Base-by-base conservation (phyloP, 257 asterid species). In the Nicotiana tabacum region DNA sequence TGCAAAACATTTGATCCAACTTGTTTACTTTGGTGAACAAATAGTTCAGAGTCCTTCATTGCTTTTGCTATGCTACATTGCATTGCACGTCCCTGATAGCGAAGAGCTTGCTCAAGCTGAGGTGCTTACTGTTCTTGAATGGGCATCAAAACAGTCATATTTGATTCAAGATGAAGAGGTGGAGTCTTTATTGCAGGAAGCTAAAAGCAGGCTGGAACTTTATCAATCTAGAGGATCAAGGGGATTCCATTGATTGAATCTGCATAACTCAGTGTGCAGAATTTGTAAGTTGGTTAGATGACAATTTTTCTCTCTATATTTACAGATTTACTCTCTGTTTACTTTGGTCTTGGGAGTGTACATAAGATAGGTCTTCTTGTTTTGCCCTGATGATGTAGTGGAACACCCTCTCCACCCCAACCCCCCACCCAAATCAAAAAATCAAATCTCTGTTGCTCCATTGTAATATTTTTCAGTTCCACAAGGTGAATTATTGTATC, bases 201-300 rank as follows among this genome's bases (percentile, higher is more conserved):
- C 95, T 3, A 91, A 89, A 84, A 88, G 89, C n/a, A 88, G 88
- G 86, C 37, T 92, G 87, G 95, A 92, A 88, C 93, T 92, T 43
- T 92, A 91, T 87, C 97, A 90, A 39, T 91, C 97, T 8, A 82
- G 95, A 84, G 92, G 93, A 6, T 83, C 92, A 3, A 88, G 97
- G 83, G 90, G 87, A 27, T 90, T 83, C 87, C 94, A 90, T 84
- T 90, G 83, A 87, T 13, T 66, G 21, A n/a, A 79, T 35, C 39
- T 13, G 37, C 79, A 72, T 12, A 13, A 46, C 61, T 72, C 33
- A 27, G 64, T n/a, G 27, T 62, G 10, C 0, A 33, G n/a, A 32
- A 61, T 62, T 29, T 46, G 66, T 66, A 61, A 58, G 61, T 27
- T 43, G 35, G 33, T 78, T 66, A 24, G 74, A 66, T 33, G 61